Conservation (phyloP, 75 land plant species). For the Larix kaempferi region DNA sequence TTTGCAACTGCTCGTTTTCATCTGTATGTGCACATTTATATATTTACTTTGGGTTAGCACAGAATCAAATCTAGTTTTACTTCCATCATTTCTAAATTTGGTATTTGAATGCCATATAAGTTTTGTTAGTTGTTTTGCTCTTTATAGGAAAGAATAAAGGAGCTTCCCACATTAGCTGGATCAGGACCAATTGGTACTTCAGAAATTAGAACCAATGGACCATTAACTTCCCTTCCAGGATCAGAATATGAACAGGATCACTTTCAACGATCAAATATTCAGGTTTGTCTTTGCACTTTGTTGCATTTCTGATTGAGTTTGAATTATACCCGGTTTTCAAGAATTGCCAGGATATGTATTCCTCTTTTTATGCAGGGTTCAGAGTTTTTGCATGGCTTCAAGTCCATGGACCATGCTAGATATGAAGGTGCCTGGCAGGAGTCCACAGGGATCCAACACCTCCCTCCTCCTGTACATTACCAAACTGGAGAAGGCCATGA, state of each 20-base stretch:
- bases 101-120: background rate
- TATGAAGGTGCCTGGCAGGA: slow-evolving; percentile 78
- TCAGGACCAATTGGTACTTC: slow-evolving; percentile 19
- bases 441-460: slow-evolving; percentile 27
- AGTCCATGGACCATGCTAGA: slow-evolving; percentile 31
- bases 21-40: background rate
- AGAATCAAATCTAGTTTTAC: background rate
- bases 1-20: background rate
- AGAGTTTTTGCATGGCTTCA: slow-evolving; percentile 64
- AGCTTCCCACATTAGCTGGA: slow-evolving; percentile 62
- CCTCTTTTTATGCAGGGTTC: slow-evolving; percentile 20
- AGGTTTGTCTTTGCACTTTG: slow-evolving; percentile 29
- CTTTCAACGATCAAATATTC: slow-evolving; percentile 27
- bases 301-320: background rate
- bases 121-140: background rate
- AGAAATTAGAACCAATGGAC: slow-evolving; percentile 23
- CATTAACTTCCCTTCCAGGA: slow-evolving; percentile 66
- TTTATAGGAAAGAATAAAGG: slow-evolving; percentile 71
- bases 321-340: background rate
- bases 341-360: background rate
- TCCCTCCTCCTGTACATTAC: slow-evolving; percentile 14
- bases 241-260: slow-evolving; percentile 53
- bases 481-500: slow-evolving; percentile 19
- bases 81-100: background rate
- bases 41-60: background rate